Evolutionary conservation across 495 filamentous ascomycete species (phyloP).

Genomic region (Penicillium nucicola): DNA sequence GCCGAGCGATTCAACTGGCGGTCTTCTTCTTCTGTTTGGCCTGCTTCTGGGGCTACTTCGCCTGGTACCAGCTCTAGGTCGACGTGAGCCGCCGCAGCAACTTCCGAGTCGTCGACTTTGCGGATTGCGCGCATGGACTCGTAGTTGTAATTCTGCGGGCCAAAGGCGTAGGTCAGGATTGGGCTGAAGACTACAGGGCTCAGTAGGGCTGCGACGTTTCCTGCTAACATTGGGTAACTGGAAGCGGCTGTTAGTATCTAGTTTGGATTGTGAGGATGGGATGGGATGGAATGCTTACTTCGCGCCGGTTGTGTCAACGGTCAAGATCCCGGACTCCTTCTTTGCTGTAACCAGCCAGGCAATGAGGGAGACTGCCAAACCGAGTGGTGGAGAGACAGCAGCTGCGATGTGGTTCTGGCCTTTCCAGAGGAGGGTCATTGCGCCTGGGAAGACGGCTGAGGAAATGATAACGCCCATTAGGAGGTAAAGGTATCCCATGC

Average conservation of each 20-base stretch:
- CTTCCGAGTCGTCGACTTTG: slow-evolving; percentile 77
- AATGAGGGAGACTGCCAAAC: slow-evolving; percentile 70
- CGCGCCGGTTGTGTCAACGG: slow-evolving; percentile 71
- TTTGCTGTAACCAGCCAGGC: slow-evolving; percentile 91
- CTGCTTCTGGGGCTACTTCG: slow-evolving; percentile 33
- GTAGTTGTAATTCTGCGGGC: slow-evolving; percentile 85
- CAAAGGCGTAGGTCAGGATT: slow-evolving; percentile 70
- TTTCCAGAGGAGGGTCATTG: slow-evolving; percentile 78
- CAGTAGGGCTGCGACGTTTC: slow-evolving; percentile 77
- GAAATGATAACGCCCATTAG: slow-evolving; percentile 93
- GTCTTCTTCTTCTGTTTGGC: slow-evolving; percentile 58
- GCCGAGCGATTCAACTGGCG: slow-evolving; percentile 67
- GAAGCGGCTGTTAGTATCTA: background rate
- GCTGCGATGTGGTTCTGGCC: slow-evolving; percentile 80
- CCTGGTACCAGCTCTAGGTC: slow-evolving; percentile 70
- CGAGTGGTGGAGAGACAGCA: slow-evolving; percentile 70
- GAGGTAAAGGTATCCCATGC: slow-evolving; percentile 76
- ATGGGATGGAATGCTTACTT: slow-evolving; percentile 46
- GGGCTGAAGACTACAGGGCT: slow-evolving; percentile 79
- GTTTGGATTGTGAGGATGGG: background rate
- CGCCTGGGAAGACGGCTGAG: slow-evolving; percentile 78
- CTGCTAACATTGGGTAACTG: slow-evolving; percentile 82
- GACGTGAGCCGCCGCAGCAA: slow-evolving; percentile 63
- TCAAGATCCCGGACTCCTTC: slow-evolving; percentile 68
- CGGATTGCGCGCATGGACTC: slow-evolving; percentile 80